Evolutionary conservation across 2,329 filamentous ascomycete genomes (phyloP).

Genomic region (Hymenoscyphus scutula): DNA sequence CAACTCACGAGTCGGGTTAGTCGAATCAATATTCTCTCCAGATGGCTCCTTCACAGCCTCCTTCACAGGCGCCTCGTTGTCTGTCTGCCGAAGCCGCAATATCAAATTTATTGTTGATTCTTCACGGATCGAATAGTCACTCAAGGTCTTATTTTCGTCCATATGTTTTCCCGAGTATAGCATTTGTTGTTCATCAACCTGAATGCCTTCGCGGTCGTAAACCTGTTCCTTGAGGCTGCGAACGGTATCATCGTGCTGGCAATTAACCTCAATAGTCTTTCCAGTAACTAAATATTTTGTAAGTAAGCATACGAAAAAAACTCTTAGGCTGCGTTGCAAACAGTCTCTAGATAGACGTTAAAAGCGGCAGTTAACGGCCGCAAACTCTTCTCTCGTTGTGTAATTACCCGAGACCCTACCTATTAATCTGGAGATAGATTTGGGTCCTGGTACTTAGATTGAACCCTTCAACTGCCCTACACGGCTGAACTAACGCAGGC

Average conservation of each 20-base stretch:
- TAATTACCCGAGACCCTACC: too few species aligned
- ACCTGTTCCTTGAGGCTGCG: background rate
- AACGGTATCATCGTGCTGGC: background rate
- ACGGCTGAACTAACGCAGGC: too few species aligned
- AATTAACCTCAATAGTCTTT: background rate
- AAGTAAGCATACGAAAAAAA: background rate
- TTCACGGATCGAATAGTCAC: background rate
- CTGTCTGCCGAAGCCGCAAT: background rate
- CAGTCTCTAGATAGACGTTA: background rate
- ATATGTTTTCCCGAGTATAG: background rate
- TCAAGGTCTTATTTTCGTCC: background rate
- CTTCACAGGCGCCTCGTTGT: too few species aligned
- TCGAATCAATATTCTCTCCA: background rate
- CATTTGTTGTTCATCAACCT: background rate
- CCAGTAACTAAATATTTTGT: background rate
- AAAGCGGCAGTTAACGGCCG: background rate
- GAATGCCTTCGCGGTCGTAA: background rate
- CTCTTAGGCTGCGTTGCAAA: too few species aligned
- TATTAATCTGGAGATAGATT: too few species aligned
- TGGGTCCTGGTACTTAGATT: too few species aligned
- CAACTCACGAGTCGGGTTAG: background rate
- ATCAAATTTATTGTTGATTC: background rate
- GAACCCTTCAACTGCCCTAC: too few species aligned
- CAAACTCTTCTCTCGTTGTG: background rate
- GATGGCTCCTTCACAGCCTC: background rate